Evolutionary conservation across 345 rosid species (phyloP), one percentile per base, ranked within the genome.

Genomic region (Balakata baccata): DNA sequence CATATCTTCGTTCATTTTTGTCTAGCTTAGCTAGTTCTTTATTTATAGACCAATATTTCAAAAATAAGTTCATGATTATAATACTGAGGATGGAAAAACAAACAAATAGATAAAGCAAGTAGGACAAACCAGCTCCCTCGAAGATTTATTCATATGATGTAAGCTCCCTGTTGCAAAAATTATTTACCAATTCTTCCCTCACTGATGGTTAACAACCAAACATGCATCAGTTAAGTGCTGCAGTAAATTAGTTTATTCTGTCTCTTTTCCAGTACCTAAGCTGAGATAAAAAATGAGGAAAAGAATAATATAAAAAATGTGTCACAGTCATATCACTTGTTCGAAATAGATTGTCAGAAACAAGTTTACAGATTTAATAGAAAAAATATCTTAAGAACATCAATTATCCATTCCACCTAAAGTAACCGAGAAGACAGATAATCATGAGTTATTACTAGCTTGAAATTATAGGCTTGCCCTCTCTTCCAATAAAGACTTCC

Each of bases 191-290:
- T 86, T 92, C 99, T 81, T 95, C 99, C 87, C 91, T 85, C 82
- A 95, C 99, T 76, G 99, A 95, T 80, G 98, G 94, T 86, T 95
- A 83, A 95, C 99, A 66, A 95, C 99, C 79, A 95, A 88, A 80
- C 99, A 95, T 77, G 98, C 92, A 86, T 92, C 92, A 75, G 98
- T 89, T 79, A 95, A 86, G 71, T 92, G 90, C 85, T 91, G 96
- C 80, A 95, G 88, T 79, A 92, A 78, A 81, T 91, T 91, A 73
- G 87, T 73, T 81, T 91, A 98, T 84, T 95, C 98, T 3, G 89
- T 81, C 84, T 95, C 99, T 85, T 91, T 95, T 61, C 98, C 99
- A 50, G 97, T 95, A 79, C 99, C 99, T 88, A 95, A 87, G 82
- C 98, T 95, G 98, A 81, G 74, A 86, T 79, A 72, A 77, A 84